A percentile compares a stretch with the other conserved stretches of the same genome.
These are phyloP conservation scores for Gracilaria domingensis DNA, from an alignment of 23 red algal species.

Conservation along the genomic window DNA sequence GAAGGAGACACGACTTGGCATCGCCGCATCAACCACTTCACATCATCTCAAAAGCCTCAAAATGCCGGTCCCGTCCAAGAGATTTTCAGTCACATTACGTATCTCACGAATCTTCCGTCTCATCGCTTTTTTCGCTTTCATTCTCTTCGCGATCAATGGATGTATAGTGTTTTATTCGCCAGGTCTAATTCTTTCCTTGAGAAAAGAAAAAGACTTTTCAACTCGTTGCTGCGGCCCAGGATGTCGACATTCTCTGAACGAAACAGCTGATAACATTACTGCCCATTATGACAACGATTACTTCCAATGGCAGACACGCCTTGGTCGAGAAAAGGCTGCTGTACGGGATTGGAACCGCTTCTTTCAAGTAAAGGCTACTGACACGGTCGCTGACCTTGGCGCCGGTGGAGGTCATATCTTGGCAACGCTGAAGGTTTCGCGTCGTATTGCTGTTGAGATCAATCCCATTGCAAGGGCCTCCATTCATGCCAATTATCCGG, in stretches of 20 bases:
- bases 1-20: too few species aligned
- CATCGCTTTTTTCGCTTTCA: slow-evolving; percentile 7
- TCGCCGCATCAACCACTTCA: too few species aligned
- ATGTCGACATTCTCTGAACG: slow-evolving; percentile 10
- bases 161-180: background rate
- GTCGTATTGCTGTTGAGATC: slow-evolving; percentile 60
- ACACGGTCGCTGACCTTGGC: slow-evolving; percentile 48
- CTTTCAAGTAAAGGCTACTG: slow-evolving; percentile 5
- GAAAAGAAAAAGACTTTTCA: background rate
- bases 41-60: too few species aligned
- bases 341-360: background rate
- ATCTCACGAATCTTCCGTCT: background rate
- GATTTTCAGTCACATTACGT: background rate
- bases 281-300: slow-evolving; percentile 48
- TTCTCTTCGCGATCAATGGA: slow-evolving; percentile 2
- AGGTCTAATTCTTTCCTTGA: background rate
- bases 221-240: slow-evolving; percentile 38
- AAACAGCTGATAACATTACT: background rate
- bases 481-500: slow-evolving; percentile 19
- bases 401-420: slow-evolving; percentile 61
- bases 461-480: slow-evolving; percentile 24
- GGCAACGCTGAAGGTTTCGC: slow-evolving; percentile 45
- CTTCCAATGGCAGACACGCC: slow-evolving; percentile 43
- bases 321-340: slow-evolving; percentile 33
- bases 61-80: background rate